phyloP scores from a whole-genome alignment of 2,329 filamentous ascomycete genomes.

The Ascochyta pisi region DNA sequence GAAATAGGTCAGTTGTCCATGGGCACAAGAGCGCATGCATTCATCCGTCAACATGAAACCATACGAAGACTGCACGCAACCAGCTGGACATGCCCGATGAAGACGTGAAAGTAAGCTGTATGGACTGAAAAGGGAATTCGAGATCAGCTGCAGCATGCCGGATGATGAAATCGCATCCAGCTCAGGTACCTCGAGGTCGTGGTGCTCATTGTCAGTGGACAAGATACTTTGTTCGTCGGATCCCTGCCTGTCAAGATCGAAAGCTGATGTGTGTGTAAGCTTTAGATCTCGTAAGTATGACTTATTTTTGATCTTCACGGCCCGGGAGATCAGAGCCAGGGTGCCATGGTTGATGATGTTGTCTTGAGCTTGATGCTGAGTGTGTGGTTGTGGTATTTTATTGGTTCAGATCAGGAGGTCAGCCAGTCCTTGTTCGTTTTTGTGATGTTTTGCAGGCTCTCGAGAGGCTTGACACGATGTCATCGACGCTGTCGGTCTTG shows the following conservation, averaged over 20 bases:
- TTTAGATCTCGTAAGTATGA: conserved; percentile 2
- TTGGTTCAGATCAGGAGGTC: background rate
- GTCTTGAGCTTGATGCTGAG: conserved; percentile 15
- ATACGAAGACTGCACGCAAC: background rate
- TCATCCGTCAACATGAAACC: background rate
- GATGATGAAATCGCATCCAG: background rate
- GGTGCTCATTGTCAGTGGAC: background rate
- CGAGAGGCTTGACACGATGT: background rate
- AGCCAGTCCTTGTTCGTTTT: background rate
- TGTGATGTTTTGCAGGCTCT: background rate
- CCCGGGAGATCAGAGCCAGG: conserved; percentile 27
- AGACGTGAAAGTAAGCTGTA: background rate
- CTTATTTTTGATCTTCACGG: conserved; percentile 22
- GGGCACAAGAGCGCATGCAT: background rate
- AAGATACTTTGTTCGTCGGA: background rate
- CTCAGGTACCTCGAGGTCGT: background rate
- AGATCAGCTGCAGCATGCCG: background rate
- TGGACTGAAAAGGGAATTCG: background rate
- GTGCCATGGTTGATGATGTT: conserved; percentile 6
- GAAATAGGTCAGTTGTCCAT: background rate
- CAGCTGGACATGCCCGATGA: background rate
- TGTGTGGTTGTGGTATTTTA: background rate
- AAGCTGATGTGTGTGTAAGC: conserved; percentile 10
- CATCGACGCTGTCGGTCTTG: conserved; percentile 1
- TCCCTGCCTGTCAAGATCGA: background rate